These are phyloP conservation scores for Ophiorrhiza pumila DNA, from an alignment of 257 asterid species.

Conservation along the genomic window DNA sequence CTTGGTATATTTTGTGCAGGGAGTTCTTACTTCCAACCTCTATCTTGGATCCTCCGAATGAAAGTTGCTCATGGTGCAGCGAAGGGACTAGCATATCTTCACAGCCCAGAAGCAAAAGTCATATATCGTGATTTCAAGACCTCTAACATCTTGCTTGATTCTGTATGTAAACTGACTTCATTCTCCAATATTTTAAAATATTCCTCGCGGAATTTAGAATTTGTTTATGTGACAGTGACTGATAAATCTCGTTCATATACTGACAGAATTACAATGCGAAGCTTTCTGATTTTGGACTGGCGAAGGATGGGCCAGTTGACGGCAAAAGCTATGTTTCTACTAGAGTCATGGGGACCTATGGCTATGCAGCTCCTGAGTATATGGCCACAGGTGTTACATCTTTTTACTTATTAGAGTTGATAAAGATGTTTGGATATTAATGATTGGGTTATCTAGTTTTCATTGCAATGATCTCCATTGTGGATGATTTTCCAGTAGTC, in stretches of 20 bases:
- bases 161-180: slow-evolving; percentile 26
- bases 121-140: slow-evolving; percentile 47
- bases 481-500: background rate
- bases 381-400: slow-evolving; percentile 36
- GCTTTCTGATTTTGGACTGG: slow-evolving; percentile 48
- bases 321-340: slow-evolving; percentile 45
- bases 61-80: slow-evolving; percentile 47
- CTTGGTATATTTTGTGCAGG: slow-evolving; percentile 23
- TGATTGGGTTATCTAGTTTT: background rate
- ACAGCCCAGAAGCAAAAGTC: slow-evolving; percentile 43
- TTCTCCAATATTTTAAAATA: background rate
- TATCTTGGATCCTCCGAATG: slow-evolving; percentile 43
- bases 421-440: background rate
- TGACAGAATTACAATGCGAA: slow-evolving; percentile 41
- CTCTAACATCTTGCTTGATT: slow-evolving; percentile 41
- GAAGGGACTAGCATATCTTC: slow-evolving; percentile 42
- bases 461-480: background rate
- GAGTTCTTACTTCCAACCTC: slow-evolving; percentile 40
- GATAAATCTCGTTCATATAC: background rate
- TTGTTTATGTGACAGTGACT: background rate
- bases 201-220: background rate
- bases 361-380: slow-evolving; percentile 50
- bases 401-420: background rate
- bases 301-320: slow-evolving; percentile 44
- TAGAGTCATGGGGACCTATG: slow-evolving; percentile 47